These are phyloP conservation scores for Nidularia pulvinata DNA, from an alignment of 768 basidiomycete species.

Conservation along the genomic window DNA sequence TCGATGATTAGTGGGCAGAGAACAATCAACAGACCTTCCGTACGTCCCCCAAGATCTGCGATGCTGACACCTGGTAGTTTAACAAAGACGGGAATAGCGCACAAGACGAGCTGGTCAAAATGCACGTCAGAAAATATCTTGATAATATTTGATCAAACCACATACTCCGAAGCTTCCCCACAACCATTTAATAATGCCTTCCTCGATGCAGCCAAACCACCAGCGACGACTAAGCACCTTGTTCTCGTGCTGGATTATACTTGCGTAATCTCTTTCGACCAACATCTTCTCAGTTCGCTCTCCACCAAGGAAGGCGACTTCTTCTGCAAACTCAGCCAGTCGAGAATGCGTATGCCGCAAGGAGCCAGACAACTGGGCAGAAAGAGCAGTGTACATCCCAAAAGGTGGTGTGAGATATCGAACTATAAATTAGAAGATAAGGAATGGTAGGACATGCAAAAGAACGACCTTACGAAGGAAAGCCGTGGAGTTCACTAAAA, in stretches of 20 bases:
- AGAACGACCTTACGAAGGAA: conserved; percentile 63
- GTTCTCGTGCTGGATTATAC: conserved; percentile 84
- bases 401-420: conserved; percentile 90
- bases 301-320: conserved; percentile 87
- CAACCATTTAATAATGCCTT: conserved; percentile 94
- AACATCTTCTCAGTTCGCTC: conserved; percentile 91
- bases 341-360: conserved; percentile 93
- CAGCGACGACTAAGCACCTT: conserved; percentile 77
- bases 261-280: conserved; percentile 86
- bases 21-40: conserved; percentile 64
- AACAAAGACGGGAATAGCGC: conserved; percentile 94
- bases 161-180: conserved; percentile 95
- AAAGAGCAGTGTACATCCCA: conserved; percentile 86
- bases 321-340: conserved; percentile 86
- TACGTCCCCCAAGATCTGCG: conserved; percentile 81
- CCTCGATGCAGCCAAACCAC: conserved; percentile 92
- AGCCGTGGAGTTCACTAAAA: conserved; percentile 84
- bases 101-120: conserved; percentile 65
- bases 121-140: no score
- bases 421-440: conserved; percentile 43
- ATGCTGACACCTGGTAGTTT: conserved; percentile 69
- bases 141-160: conserved; percentile 7
- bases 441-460: not conserved
- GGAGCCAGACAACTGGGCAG: conserved; percentile 86
- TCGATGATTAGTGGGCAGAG: not conserved